These are phyloP conservation scores for Ustilago esculenta DNA, from an alignment of 1,284 basidiomycete species.

Conservation along the genomic window DNA sequence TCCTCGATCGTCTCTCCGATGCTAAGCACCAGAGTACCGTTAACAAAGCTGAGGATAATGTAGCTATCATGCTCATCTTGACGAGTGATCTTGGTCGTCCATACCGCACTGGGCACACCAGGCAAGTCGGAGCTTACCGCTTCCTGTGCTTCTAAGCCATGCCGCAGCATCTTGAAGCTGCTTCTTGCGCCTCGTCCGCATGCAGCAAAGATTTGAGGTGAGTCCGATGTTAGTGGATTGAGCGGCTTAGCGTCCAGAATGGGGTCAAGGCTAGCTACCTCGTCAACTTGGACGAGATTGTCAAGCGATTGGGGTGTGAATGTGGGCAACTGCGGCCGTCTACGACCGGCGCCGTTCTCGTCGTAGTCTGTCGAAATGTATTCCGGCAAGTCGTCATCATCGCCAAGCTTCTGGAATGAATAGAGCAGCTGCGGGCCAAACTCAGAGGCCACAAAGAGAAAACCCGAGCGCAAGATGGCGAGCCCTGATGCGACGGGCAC, in stretches of 20 bases:
- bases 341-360: slow-evolving; percentile 43
- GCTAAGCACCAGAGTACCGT: slow-evolving; percentile 65
- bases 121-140: slow-evolving; percentile 66
- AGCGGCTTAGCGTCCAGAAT: slow-evolving; percentile 61
- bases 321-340: slow-evolving; percentile 43
- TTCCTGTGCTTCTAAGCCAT: slow-evolving; percentile 64
- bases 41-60: slow-evolving; percentile 66
- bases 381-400: slow-evolving; percentile 63
- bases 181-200: slow-evolving; percentile 63
- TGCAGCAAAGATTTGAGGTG: slow-evolving; percentile 64
- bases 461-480: slow-evolving; percentile 64
- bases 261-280: slow-evolving; percentile 60
- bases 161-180: slow-evolving; percentile 63
- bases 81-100: slow-evolving; percentile 61
- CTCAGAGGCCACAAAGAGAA: slow-evolving; percentile 64
- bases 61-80: slow-evolving; percentile 63
- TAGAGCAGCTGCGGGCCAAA: slow-evolving; percentile 60
- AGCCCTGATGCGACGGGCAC: slow-evolving; percentile 62
- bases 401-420: slow-evolving; percentile 66
- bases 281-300: slow-evolving; percentile 61
- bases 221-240: slow-evolving; percentile 57
- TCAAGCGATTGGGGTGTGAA: slow-evolving; percentile 63
- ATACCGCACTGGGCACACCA: slow-evolving; percentile 63
- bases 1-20: slow-evolving; percentile 67
- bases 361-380: slow-evolving; percentile 57